Base-by-base conservation (phyloP, 83 land plant genomes). In the Picea abies region DNA sequence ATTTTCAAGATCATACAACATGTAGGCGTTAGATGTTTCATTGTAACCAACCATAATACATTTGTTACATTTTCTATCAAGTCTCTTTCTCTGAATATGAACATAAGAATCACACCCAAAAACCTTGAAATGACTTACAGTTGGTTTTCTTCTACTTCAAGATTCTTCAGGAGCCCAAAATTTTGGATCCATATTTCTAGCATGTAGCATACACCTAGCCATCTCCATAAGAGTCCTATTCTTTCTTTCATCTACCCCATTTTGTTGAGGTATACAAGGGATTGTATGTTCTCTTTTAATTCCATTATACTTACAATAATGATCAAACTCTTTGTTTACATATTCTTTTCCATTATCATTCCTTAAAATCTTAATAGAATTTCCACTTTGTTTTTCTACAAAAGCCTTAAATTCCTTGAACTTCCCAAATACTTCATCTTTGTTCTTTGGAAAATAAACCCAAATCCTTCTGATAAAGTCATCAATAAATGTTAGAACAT, bases 171-270 rank as follows among this genome's bases (percentile, higher is more conserved):
- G 67, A 25, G 29, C 60, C 81, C 81, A 83, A 78, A 78, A 65
- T 29, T 65, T 4, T 10, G 81, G 39, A 15, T 5, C 71, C 41
- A 78, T 58, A 63, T 83, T 77, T 15, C 22, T 37, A 12, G 8
- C 39, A 61, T 63, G 72, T 29, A 83, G 19, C 56, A 83, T 63
- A 19, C 71, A 63, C 44, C 80, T 20, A n/a, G 60, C 39, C 14
- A 22, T 83, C 20, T 83, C 81, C 19, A 58, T 69, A 16, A 83
- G 17, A 11, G 77, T 79, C 56, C 71, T 41, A 56, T 77, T 76
- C 70, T 83, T 83, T 19, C 80, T 61, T 52, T 83, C 84, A 8
- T 68, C 81, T 9, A 78, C 84, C 44, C 80, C 81, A 83, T 83
- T 83, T 69, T 83, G 84, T 63, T 76, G 8, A 26, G 67, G 71